Evolutionary conservation across 306 rosid species (phyloP).

Genomic region (Begonia peltatifolia): DNA sequence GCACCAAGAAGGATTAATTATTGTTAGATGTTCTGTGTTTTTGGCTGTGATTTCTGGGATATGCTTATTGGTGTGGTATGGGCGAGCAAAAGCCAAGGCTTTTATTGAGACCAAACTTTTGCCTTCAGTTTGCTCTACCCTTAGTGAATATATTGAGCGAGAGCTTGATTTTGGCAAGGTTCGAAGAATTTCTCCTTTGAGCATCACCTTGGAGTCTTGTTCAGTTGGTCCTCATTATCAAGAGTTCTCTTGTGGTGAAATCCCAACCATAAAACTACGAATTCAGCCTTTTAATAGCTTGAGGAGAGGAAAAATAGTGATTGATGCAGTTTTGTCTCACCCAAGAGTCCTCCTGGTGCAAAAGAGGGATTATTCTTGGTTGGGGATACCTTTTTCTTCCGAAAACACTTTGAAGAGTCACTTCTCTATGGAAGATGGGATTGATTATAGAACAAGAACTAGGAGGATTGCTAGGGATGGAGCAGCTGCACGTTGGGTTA

Average conservation of each 20-base stretch:
- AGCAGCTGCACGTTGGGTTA: constrained; percentile 29
- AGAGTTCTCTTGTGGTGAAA: constrained; percentile 86
- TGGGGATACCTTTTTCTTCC: constrained; percentile 53
- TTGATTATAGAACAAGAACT: constrained; percentile 55
- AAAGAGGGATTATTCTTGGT: constrained; percentile 79
- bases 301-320: constrained; percentile 76
- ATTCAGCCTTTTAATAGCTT: constrained; percentile 65
- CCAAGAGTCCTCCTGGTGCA: constrained; percentile 59
- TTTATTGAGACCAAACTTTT: constrained; percentile 51
- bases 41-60: constrained; percentile 55
- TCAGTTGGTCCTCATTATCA: constrained; percentile 63
- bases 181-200: constrained; percentile 61
- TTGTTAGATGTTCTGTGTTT: constrained; percentile 58
- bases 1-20: constrained; percentile 64
- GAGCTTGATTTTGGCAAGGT: constrained; percentile 73
- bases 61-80: constrained; percentile 70
- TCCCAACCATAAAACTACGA: constrained; percentile 51
- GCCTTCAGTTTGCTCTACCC: constrained; percentile 66
- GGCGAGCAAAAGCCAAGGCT: constrained; percentile 50
- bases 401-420: constrained; percentile 30
- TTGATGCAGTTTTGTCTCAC: constrained; percentile 69
- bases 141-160: constrained; percentile 62
- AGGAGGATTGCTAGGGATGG: constrained; percentile 63
- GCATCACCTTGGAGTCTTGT: constrained; percentile 74
- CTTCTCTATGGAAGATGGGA: constrained; percentile 55